These are phyloP conservation scores for Mortierella sp. DNA, from an alignment of 371 early-diverging fungal genomes.

Conservation along the genomic window DNA sequence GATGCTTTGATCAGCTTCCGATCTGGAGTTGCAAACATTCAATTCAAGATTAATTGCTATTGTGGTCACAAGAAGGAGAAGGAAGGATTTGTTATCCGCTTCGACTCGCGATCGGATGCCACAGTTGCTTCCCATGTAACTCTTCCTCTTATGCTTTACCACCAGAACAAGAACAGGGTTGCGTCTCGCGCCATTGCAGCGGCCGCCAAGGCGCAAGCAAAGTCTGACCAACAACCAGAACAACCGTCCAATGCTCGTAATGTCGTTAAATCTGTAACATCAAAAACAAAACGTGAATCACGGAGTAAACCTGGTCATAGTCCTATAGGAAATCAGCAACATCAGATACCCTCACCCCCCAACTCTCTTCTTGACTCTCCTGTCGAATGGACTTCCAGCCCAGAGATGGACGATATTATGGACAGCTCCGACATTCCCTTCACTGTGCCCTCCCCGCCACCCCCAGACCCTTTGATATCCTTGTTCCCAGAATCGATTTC, in stretches of 20 bases:
- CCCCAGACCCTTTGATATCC: conserved; percentile 18
- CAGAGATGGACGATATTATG: conserved; percentile 18
- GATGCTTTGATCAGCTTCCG: conserved; percentile 39
- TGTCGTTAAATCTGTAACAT: conserved; percentile 21
- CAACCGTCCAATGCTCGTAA: conserved; percentile 22
- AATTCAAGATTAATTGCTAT: conserved; percentile 49
- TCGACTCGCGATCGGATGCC: conserved; percentile 21
- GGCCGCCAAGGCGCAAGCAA: conserved; percentile 24
- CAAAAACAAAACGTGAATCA: conserved; percentile 23
- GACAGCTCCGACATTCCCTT: conserved; percentile 4
- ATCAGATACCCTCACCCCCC: conserved; percentile 32
- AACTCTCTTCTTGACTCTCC: conserved; percentile 22
- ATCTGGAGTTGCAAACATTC: conserved; percentile 39
- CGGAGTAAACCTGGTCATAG: background rate
- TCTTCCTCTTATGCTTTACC: conserved; percentile 42
- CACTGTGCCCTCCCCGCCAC: conserved; percentile 3
- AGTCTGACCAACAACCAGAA: conserved; percentile 12
- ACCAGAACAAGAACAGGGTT: conserved; percentile 47
- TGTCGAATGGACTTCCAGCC: conserved; percentile 9
- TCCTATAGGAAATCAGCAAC: background rate
- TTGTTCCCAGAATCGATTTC: conserved; percentile 23
- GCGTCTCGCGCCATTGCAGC: conserved; percentile 28
- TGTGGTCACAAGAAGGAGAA: conserved; percentile 47
- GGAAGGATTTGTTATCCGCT: conserved; percentile 44
- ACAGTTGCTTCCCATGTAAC: conserved; percentile 28